Percentiles rank a stretch among this genome's conserved stretches.
phyloP scores from a whole-genome alignment of 2,329 filamentous ascomycete genomes.

The Nigrospora osmanthi region DNA sequence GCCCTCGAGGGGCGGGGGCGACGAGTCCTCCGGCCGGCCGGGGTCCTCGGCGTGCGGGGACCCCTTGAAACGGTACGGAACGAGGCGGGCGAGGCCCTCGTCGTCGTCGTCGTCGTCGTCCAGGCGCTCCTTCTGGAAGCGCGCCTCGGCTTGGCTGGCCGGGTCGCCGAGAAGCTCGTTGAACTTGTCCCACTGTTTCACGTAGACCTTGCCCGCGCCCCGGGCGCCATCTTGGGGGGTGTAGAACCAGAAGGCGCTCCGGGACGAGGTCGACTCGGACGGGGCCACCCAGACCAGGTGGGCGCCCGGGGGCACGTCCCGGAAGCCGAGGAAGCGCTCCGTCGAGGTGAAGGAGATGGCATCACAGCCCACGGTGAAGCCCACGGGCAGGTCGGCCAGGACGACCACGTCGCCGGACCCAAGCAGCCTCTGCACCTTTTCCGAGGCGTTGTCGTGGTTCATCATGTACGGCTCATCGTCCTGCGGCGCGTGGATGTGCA shows the following conservation, averaged over 20 bases:
- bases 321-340: slow-evolving; percentile 42
- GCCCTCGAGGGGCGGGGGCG: slow-evolving; percentile 17
- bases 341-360: slow-evolving; percentile 37
- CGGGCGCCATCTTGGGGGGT: slow-evolving; percentile 20
- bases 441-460: slow-evolving; percentile 6
- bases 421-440: slow-evolving; percentile 18
- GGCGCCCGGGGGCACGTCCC: slow-evolving; percentile 43
- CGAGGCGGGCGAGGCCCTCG: slow-evolving; percentile 32
- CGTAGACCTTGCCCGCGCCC: slow-evolving; percentile 21
- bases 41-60: slow-evolving; percentile 4
- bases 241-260: slow-evolving; percentile 51
- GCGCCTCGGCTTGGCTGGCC: slow-evolving; percentile 32
- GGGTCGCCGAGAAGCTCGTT: slow-evolving; percentile 47
- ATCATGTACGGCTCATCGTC: neutral
- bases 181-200: slow-evolving; percentile 38
- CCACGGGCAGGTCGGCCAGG: slow-evolving; percentile 40
- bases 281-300: slow-evolving; percentile 55
- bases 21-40: slow-evolving; percentile 1
- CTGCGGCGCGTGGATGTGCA: slow-evolving; percentile 9
- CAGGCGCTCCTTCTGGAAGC: slow-evolving; percentile 33
- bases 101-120: too few relatives aligned
- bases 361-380: slow-evolving; percentile 47
- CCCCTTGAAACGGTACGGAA: slow-evolving; percentile 33
- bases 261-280: slow-evolving; percentile 34
- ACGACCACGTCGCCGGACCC: slow-evolving; percentile 41